Evolutionary conservation across 1,284 basidiomycete genomes (phyloP).

Genomic region (Microbotryomycetes sp.): DNA sequence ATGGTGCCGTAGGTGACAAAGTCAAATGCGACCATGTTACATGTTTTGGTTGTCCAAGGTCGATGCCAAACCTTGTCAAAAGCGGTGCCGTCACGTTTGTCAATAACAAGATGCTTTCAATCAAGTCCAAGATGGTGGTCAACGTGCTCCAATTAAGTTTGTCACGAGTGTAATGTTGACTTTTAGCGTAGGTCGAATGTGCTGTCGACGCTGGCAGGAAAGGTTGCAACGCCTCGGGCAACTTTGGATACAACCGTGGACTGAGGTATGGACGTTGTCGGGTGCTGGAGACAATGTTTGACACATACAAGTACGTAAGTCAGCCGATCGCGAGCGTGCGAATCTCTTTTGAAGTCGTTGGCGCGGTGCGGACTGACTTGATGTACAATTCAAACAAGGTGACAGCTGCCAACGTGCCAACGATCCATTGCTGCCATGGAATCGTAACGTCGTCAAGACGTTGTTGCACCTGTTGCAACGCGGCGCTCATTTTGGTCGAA

Average conservation of each 20-base stretch:
- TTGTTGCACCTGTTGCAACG: constrained; percentile 4
- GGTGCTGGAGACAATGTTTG: constrained; percentile 2
- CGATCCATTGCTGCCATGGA: constrained; percentile 16
- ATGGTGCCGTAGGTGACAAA: background rate
- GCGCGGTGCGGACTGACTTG: constrained; percentile 8
- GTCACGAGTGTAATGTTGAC: constrained; percentile 83
- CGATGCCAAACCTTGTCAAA: constrained; percentile 54
- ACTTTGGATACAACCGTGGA: constrained; percentile 12
- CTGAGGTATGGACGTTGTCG: constrained; percentile 26
- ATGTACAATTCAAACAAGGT: constrained; percentile 21
- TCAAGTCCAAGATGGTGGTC: constrained; percentile 62
- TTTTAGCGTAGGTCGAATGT: constrained; percentile 50
- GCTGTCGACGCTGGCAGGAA: constrained; percentile 26
- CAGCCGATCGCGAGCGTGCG: background rate
- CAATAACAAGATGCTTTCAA: constrained; percentile 62
- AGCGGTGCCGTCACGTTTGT: constrained; percentile 17
- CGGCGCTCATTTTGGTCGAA: constrained; percentile 14
- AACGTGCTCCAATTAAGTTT: constrained; percentile 80
- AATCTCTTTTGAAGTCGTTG: background rate
- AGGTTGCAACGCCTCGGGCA: constrained; percentile 26
- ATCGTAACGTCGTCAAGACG: constrained; percentile 15
- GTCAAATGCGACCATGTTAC: constrained; percentile 44
- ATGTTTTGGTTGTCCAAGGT: constrained; percentile 44
- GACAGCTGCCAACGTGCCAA: constrained; percentile 1
- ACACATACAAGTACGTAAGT: too few relatives aligned